These are phyloP conservation scores for Lasiosphaeriaceae sp. DNA, from an alignment of 495 filamentous ascomycete species.

Conservation along the genomic window DNA sequence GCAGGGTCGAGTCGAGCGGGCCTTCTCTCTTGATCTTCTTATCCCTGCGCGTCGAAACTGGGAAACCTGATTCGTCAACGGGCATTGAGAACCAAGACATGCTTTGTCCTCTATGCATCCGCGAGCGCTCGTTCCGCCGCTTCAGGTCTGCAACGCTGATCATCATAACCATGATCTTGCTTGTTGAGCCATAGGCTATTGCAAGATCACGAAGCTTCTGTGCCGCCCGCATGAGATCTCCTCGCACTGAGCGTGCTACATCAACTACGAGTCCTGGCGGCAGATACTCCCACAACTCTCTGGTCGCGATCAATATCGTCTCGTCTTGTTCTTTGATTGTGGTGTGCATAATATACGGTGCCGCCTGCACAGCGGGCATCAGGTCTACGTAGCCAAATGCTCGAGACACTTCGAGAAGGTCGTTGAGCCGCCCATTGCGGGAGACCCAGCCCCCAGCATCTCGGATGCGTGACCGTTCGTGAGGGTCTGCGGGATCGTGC, in stretches of 20 bases:
- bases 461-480: conserved; percentile 83
- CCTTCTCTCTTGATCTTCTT: conserved; percentile 64
- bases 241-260: conserved; percentile 74
- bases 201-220: conserved; percentile 94
- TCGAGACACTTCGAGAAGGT: conserved; percentile 82
- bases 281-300: conserved; percentile 92
- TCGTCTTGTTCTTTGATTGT: conserved; percentile 87
- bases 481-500: conserved; percentile 83
- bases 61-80: conserved; percentile 61
- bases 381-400: conserved; percentile 92
- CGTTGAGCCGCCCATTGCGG: conserved; percentile 88
- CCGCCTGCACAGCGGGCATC: conserved; percentile 90
- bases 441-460: conserved; percentile 95
- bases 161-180: conserved; percentile 99
- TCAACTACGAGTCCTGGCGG: conserved; percentile 87
- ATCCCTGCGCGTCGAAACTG: conserved; percentile 52
- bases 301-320: conserved; percentile 85
- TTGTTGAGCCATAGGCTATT: conserved; percentile 86
- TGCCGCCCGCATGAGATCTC: conserved; percentile 91
- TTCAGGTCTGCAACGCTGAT: conserved; percentile 87
- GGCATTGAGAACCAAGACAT: conserved; percentile 73
- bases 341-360: conserved; percentile 75
- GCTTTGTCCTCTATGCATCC: conserved; percentile 65
- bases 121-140: conserved; percentile 66
- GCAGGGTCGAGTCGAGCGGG: conserved; percentile 73